Percentiles rank a stretch among this genome's conserved stretches.
These are phyloP conservation scores for Colletotrichum navitas DNA, from an alignment of 2,329 filamentous ascomycete genomes.

Conservation along the genomic window DNA sequence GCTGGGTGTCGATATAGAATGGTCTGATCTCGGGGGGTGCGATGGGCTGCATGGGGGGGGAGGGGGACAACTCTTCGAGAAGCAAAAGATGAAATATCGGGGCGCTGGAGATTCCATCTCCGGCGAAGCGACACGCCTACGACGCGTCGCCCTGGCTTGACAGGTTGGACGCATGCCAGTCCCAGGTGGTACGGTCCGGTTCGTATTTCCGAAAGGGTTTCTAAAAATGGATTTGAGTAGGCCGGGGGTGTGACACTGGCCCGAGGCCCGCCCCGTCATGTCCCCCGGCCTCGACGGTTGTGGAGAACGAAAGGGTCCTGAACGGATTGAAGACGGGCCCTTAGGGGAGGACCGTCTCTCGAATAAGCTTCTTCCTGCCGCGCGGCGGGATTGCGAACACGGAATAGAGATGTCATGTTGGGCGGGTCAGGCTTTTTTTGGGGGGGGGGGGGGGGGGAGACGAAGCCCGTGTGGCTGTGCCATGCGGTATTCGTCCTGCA, in stretches of 20 bases:
- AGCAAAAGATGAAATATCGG: slow-evolving; percentile 3
- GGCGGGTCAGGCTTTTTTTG: slow-evolving; percentile 19
- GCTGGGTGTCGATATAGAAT: slow-evolving; percentile 3
- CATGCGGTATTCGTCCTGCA: slow-evolving; percentile 30
- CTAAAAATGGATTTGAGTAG: slow-evolving; percentile 36
- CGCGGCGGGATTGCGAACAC: slow-evolving; percentile 26
- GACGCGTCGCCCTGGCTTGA: slow-evolving; percentile 4
- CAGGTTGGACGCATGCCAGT: slow-evolving; percentile 10
- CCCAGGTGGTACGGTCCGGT: slow-evolving; percentile 27
- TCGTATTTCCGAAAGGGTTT: slow-evolving; percentile 32
- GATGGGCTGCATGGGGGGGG: background rate
- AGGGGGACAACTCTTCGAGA: background rate
- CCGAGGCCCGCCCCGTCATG: slow-evolving; percentile 15
- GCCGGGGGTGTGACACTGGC: background rate
- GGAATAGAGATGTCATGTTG: slow-evolving; percentile 27
- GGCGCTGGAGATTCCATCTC: background rate
- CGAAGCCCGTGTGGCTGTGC: slow-evolving; percentile 39
- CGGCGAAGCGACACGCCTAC: background rate
- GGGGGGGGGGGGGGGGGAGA: slow-evolving; percentile 31
- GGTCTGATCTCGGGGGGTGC: slow-evolving; percentile 6
- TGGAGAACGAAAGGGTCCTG: slow-evolving; percentile 23
- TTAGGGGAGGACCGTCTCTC: slow-evolving; percentile 29
- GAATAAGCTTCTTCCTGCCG: slow-evolving; percentile 43
- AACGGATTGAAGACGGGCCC: slow-evolving; percentile 1
- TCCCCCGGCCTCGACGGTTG: slow-evolving; percentile 10